Evolutionary conservation across 2,329 filamentous ascomycete species (phyloP), one percentile per base, ranked within the genome.

Genomic region (Lasiodiplodia sp.): DNA sequence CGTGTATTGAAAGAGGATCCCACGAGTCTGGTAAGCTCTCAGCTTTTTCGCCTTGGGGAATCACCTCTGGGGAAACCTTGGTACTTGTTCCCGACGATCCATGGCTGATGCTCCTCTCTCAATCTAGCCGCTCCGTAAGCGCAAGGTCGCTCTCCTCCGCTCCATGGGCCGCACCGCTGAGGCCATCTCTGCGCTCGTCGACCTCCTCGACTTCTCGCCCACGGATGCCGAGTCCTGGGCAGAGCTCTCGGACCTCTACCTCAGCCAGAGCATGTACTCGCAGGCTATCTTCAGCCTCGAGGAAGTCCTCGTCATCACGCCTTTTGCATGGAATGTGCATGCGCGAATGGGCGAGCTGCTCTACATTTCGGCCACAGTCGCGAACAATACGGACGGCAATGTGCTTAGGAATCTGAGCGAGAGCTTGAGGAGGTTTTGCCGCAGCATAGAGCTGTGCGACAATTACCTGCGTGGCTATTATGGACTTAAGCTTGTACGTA

Each of bases 281-380:
- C 95, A 98, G 79, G 92, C 94, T 49, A 89, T 97, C 63, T 97
- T 91, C 79, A 91, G 93, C 70, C 83, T 97, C 55, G 96, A 99
- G 79, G 96, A 99, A 79, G 93, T 97, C 23, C 81, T 99, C 55
- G 84, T 98, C 64, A 85, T 97, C 68, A 88, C 89, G 66, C 95
- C 96, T 4, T 97, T 97, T 82, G 93, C 95, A 23, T 99, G 96
- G 94, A 98, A 97, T 83, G 92, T 97, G 72, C 94, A 97, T 79
- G 94, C 94, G 62, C 89, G 92, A 60, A 81, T 97, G 31, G 96
- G 94, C 18, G 96, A 98, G 79, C 82, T 97, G 38, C 84, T 92
- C 51, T 93, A 93, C 77, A 89, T 96, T 82, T 88, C 90, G 40
- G 80, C 74, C n/a, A 65, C 72, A 4, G 72, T 69, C 72, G 69